A percentile compares a stretch with the other conserved stretches of the same genome.
Conservation (phyloP, 768 basidiomycete species). For the Pulveroboletus frians region DNA sequence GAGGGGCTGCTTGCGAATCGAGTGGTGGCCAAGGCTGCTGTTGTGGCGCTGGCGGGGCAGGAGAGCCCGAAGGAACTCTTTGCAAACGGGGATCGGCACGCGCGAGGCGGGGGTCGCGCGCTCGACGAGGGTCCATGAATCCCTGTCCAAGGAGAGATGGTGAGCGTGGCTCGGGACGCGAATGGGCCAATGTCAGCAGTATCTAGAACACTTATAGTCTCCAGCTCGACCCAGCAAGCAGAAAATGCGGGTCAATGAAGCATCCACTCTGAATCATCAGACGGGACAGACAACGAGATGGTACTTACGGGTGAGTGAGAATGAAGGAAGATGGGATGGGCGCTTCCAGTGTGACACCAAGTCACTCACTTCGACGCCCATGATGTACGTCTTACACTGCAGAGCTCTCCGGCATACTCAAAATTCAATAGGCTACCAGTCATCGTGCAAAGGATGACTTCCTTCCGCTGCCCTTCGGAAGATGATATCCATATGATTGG, state of each 20-base stretch:
- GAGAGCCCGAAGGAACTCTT: constrained; percentile 38
- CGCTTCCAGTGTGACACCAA: constrained; percentile 7
- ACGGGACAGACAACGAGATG: constrained; percentile 1
- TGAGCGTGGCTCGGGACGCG: constrained; percentile 14
- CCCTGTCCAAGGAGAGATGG: constrained; percentile 6
- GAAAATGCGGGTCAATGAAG: constrained; percentile 60
- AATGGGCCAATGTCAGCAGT: constrained; percentile 69
- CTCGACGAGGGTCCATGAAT: constrained; percentile 73
- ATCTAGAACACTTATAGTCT: constrained; percentile 86
- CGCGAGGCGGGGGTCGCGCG: constrained; percentile 74
- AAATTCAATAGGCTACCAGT: neutral
- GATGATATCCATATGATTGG: constrained; percentile 17
- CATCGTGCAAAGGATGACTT: constrained; percentile 16
- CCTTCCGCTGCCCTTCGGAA: constrained; percentile 15
- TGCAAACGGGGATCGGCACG: constrained; percentile 65
- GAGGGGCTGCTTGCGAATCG: constrained; percentile 11
- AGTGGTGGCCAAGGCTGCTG: constrained; percentile 24
- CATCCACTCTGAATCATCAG: constrained; percentile 95
- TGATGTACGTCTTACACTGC: constrained; percentile 8
- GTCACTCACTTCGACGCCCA: constrained; percentile 19
- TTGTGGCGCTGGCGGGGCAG: constrained; percentile 25
- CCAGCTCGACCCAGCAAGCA: constrained; percentile 57
- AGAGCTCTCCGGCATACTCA: constrained; percentile 2
- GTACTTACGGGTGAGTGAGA: constrained; percentile 18
- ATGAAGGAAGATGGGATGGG: neutral